Evolutionary conservation across 2,329 filamentous ascomycete genomes (phyloP).

Genomic region (Xylariaceae sp.): DNA sequence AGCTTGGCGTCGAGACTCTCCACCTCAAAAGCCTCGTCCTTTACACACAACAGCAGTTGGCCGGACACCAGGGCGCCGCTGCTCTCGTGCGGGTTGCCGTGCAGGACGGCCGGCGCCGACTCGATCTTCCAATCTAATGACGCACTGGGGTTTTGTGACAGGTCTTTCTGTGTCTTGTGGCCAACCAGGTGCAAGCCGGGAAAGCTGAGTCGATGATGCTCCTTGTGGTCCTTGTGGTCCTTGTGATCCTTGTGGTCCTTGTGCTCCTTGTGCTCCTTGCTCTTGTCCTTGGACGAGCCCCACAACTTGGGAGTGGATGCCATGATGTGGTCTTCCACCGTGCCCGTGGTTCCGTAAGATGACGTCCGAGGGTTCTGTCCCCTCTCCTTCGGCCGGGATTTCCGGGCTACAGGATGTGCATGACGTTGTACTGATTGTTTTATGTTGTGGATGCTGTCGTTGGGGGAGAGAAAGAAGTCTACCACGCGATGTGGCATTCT

Average conservation of each 20-base stretch:
- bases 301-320: slow-evolving; percentile 31
- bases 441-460: slow-evolving; percentile 47
- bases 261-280: too few relatives aligned
- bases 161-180: slow-evolving; percentile 36
- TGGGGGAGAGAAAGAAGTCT: slow-evolving; percentile 53
- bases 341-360: slow-evolving; percentile 35
- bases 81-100: slow-evolving; percentile 68
- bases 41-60: slow-evolving; percentile 68
- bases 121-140: slow-evolving; percentile 61
- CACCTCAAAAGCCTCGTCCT: slow-evolving; percentile 60
- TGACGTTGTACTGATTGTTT: slow-evolving; percentile 35
- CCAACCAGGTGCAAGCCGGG: slow-evolving; percentile 39
- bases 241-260: too few relatives aligned
- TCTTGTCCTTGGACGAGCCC: slow-evolving; percentile 36
- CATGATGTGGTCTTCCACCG: slow-evolving; percentile 26
- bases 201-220: slow-evolving; percentile 34
- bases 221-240: too few relatives aligned
- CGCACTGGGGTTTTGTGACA: slow-evolving; percentile 35
- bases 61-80: slow-evolving; percentile 82
- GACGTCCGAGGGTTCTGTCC: slow-evolving; percentile 31
- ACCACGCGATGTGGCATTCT: slow-evolving; percentile 54
- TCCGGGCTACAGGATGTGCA: slow-evolving; percentile 28
- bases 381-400: slow-evolving; percentile 20
- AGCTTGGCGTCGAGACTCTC: slow-evolving; percentile 70
- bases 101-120: slow-evolving; percentile 80